Evolutionary conservation across 2,329 filamentous ascomycete genomes (phyloP), one percentile per base, ranked within the genome.

Genomic region (Pyrenophora tritici-repentis): DNA sequence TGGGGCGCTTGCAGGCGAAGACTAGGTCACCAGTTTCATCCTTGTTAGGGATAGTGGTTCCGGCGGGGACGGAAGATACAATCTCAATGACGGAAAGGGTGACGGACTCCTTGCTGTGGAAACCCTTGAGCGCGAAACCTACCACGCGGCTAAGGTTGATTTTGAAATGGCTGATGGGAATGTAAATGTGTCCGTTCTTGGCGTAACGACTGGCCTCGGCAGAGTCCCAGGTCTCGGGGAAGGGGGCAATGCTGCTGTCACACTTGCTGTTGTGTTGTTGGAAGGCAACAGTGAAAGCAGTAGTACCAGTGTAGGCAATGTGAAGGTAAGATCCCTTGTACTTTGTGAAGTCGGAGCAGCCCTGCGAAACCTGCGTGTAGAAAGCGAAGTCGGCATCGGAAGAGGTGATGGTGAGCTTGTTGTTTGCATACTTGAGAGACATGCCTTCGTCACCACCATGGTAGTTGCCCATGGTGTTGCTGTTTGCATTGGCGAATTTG

Each of bases 211-310:
- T 75, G 1, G 85, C 85, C 67, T 88, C 85, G 14, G 88, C 75
- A 0, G 83, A 86, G 66, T 89, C 86, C 78, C 85, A 86, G 0
- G 86, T 88, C 66, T 83, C 84, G 0, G 86, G 86, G 62, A 80
- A 88, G 0, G 86, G 86, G 14, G 78, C 78, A 20, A 82, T 75
- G 14, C 68, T 64, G 4, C 79, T 73, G 64, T 84, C 78, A 65
- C 86, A 89, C 14, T 78, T 72, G 16, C 75, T 73, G 61, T 89
- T 89, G 72, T 88, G 82, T 71, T 89, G 85, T 61, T 87, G 85
- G 42, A 89, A 69, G 1, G 86, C 80, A 38, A 89, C 75, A 6
- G 81, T 84, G 70, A 88, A 89, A 20, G 82, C 80, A 57, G 79
- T 83, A 63, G 79, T 83, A 7, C 86, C 86, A 1, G 77, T 79